These are phyloP conservation scores for Vachellia pachyceras DNA, from an alignment of 306 rosid genomes.

Conservation along the genomic window DNA sequence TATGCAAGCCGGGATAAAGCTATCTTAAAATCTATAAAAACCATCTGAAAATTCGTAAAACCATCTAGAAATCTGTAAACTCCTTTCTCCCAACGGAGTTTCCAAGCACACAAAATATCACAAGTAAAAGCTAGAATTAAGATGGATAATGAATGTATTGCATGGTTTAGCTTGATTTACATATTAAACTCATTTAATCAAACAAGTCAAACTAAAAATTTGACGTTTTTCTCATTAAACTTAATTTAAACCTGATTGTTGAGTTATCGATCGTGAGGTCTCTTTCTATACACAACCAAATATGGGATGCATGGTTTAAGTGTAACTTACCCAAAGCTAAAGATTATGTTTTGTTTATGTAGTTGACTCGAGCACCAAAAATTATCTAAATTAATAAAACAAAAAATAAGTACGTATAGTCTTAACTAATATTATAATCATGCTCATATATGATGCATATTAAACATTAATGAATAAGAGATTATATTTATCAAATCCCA, in stretches of 20 bases:
- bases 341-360: not conserved
- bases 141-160: not conserved
- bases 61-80: too few species aligned
- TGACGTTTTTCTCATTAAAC: not conserved
- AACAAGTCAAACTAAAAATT: not conserved
- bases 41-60: too few species aligned
- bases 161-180: not conserved
- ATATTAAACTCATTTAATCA: not conserved
- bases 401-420: not conserved
- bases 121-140: not conserved
- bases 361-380: conserved; percentile 13
- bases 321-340: conserved; percentile 24
- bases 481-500: conserved; percentile 15
- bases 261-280: not conserved
- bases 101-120: too few species aligned
- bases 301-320: conserved; percentile 30
- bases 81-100: too few species aligned
- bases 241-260: not conserved
- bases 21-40: too few species aligned
- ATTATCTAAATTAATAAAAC: not conserved
- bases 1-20: too few species aligned
- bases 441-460: not conserved
- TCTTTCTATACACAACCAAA: not conserved
- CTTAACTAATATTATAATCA: not conserved
- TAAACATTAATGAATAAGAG: conserved; percentile 4